These are phyloP conservation scores for Meyerozyma smithsonii DNA, from an alignment of 1,139 yeast species.

Conservation along the genomic window DNA sequence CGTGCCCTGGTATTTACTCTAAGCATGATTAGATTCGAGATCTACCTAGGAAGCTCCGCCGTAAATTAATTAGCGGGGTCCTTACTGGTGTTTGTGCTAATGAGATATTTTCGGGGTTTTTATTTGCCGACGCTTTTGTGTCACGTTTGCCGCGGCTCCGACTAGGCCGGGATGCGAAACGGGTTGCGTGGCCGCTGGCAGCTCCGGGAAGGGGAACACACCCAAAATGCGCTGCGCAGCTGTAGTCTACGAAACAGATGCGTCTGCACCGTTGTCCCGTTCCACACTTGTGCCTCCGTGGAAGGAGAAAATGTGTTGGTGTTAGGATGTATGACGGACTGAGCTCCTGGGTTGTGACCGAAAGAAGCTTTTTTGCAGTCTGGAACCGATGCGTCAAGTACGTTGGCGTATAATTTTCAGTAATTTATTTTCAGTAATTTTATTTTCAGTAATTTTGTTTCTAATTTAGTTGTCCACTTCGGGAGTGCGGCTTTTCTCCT, in stretches of 20 bases:
- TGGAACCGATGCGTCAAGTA: too few species aligned
- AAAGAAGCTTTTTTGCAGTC: not conserved
- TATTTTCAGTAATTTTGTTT: too few species aligned
- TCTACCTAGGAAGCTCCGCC: not conserved
- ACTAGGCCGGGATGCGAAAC: conserved; percentile 3
- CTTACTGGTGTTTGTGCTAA: not conserved
- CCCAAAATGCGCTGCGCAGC: too few species aligned
- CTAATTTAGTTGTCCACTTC: not conserved
- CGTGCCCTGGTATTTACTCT: conserved; percentile 2
- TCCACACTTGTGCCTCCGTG: not conserved
- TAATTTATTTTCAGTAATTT: too few species aligned
- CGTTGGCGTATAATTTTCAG: too few species aligned
- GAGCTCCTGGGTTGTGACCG: not conserved
- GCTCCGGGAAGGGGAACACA: too few species aligned
- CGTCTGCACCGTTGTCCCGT: too few species aligned
- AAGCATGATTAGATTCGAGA: not conserved
- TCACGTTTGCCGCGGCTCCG: conserved; percentile 1
- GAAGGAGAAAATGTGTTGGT: not conserved
- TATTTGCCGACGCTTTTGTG: conserved; percentile 3
- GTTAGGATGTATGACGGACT: conserved; percentile 2
- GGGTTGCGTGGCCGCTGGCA: too few species aligned
- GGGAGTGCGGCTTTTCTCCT: not conserved
- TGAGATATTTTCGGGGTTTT: conserved; percentile 3
- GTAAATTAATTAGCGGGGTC: not conserved
- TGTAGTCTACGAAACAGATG: too few species aligned